These are phyloP conservation scores for Stylonectria norvegica DNA, from an alignment of 2,329 filamentous ascomycete species.

Conservation along the genomic window DNA sequence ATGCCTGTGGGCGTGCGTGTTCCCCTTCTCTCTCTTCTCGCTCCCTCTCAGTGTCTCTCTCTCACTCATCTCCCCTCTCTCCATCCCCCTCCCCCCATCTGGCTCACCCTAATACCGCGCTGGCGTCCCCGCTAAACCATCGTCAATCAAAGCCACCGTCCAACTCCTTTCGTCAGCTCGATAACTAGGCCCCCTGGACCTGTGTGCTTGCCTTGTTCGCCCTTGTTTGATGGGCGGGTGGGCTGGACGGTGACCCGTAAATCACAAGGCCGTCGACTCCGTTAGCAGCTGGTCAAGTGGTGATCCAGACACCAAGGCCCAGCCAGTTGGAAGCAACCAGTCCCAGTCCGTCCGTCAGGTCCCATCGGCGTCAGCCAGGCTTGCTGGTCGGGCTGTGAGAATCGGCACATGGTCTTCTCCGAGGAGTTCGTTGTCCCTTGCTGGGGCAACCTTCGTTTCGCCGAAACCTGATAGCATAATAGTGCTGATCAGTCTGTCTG, in stretches of 20 bases:
- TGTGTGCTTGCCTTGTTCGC: too few relatives aligned
- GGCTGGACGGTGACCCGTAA: neutral
- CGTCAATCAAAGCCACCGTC: constrained; percentile 28
- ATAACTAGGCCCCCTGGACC: too few relatives aligned
- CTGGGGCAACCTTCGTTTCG: constrained; percentile 14
- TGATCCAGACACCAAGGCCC: constrained; percentile 25
- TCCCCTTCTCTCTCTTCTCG: constrained; percentile 3
- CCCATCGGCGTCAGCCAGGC: neutral
- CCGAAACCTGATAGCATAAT: constrained; percentile 14
- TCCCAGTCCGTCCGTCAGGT: constrained; percentile 18
- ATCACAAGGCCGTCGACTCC: neutral
- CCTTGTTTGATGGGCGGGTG: too few relatives aligned
- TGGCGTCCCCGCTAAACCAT: constrained; percentile 17
- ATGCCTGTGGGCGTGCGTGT: constrained; percentile 4
- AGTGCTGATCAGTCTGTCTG: too few relatives aligned
- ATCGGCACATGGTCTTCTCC: constrained; percentile 23
- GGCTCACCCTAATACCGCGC: constrained; percentile 1
- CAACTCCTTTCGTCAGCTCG: constrained; percentile 25
- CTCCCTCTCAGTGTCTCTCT: neutral
- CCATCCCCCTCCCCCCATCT: neutral
- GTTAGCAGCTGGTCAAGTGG: constrained; percentile 15
- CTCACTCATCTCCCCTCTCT: neutral
- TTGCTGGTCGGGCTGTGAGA: constrained; percentile 15
- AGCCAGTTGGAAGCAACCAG: constrained; percentile 21
- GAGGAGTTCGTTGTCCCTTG: constrained; percentile 10